Conservation (phyloP, 1,284 basidiomycete genomes). For the Leccinum variabile region DNA sequence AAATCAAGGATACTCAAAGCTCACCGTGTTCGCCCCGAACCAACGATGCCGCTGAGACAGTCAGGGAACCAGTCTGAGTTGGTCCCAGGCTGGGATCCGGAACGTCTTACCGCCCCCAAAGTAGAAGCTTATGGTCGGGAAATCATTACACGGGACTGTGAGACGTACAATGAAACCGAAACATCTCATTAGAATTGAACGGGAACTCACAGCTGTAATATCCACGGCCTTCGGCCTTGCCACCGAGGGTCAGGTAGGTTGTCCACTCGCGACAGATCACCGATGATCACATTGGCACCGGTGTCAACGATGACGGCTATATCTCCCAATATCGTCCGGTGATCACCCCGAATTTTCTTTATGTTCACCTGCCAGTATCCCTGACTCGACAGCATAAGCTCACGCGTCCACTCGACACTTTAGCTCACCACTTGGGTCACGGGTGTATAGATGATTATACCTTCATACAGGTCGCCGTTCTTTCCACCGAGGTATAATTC, state of each 20-base stretch:
- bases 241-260: not conserved
- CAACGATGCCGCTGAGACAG: not conserved
- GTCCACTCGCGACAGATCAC: not conserved
- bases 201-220: not conserved
- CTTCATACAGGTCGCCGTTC: too few species aligned
- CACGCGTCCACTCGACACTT: too few species aligned
- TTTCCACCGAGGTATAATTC: too few species aligned
- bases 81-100: not conserved
- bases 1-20: not conserved
- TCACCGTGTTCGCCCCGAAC: not conserved
- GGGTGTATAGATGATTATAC: too few species aligned
- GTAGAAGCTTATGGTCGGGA: not conserved
- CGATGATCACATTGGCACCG: not conserved
- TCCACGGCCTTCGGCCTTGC: not conserved
- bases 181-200: not conserved
- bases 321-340: not conserved
- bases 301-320: not conserved
- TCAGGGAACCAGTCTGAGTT: not conserved
- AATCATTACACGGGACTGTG: not conserved
- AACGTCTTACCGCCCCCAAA: not conserved
- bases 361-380: not conserved
- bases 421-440: not conserved
- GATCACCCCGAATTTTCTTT: not conserved
- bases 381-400: not conserved
- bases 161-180: not conserved